A percentile compares a stretch with the other conserved stretches of the same genome.
Conservation (phyloP, 495 filamentous ascomycete species). For the Cercophora scortea region DNA sequence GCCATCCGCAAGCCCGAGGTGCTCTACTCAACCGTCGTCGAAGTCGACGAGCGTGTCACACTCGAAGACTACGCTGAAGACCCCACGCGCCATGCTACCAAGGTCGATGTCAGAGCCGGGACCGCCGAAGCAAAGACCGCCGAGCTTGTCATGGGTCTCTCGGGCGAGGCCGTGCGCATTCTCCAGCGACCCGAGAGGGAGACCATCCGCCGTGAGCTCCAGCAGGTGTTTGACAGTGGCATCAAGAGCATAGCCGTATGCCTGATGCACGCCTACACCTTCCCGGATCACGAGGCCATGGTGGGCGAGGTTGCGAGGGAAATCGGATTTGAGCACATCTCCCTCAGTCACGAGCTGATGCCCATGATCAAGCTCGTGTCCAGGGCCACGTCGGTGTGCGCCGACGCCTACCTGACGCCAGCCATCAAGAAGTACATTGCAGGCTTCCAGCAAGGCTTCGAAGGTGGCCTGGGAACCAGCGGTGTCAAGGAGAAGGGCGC, state of each 20-base stretch:
- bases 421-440: conserved; percentile 93
- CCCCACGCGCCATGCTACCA: conserved; percentile 50
- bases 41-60: conserved; percentile 78
- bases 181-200: conserved; percentile 50
- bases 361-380: conserved; percentile 92
- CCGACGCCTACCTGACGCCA: conserved; percentile 93
- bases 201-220: conserved; percentile 44
- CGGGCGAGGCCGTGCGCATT: conserved; percentile 63
- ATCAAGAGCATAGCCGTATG: conserved; percentile 69
- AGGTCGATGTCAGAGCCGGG: conserved; percentile 39
- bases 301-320: conserved; percentile 60
- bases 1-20: conserved; percentile 74
- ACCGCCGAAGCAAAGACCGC: conserved; percentile 33
- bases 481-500: conserved; percentile 53
- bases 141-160: conserved; percentile 57
- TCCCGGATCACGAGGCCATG: conserved; percentile 63
- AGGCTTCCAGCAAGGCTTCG: conserved; percentile 74
- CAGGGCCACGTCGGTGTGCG: conserved; percentile 83
- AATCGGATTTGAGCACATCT: conserved; percentile 70
- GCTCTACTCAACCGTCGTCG: conserved; percentile 66
- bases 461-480: conserved; percentile 58
- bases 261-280: conserved; percentile 76
- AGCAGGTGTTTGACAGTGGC: conserved; percentile 53
- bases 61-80: conserved; percentile 85
- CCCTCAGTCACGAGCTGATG: conserved; percentile 69